Conservation (phyloP, 331 rosid genomes). For the Acacia concinna region DNA sequence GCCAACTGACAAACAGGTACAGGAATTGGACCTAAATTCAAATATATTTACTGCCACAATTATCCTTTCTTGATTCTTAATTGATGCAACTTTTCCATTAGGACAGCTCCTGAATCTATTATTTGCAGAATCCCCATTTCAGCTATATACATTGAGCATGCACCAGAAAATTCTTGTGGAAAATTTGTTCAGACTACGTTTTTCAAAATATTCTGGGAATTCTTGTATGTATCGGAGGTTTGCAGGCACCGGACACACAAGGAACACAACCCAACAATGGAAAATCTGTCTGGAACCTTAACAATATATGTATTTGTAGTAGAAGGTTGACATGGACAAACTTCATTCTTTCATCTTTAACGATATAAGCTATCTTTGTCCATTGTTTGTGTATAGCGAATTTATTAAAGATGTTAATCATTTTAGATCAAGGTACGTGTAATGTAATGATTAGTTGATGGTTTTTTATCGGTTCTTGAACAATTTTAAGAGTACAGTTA, state of each 20-base stretch:
- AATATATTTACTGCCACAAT: not conserved
- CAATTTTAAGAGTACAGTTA: not conserved
- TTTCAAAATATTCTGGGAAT: not conserved
- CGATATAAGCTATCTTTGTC: no score
- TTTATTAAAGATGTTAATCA: no score
- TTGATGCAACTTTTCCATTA: not conserved
- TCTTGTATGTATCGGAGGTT: not conserved
- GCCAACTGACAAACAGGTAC: not conserved
- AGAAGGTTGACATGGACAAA: not conserved
- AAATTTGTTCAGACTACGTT: no score
- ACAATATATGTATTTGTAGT: not conserved
- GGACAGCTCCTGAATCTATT: not conserved
- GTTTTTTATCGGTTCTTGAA: not conserved
- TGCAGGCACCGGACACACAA: not conserved
- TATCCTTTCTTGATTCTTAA: not conserved
- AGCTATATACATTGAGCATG: not conserved
- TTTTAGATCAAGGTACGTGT: not conserved
- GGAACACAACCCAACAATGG: not conserved
- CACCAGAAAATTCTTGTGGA: not conserved
- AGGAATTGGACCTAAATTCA: not conserved
- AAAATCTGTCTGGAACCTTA: not conserved
- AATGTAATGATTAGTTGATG: not conserved
- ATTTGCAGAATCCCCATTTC: not conserved
- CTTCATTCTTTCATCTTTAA: not conserved
- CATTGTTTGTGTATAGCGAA: not conserved